A percentile compares a stretch with the other conserved stretches of the same genome.
Evolutionary conservation across 768 basidiomycete genomes (phyloP).

Genomic region (Tricholoma furcatifolium): DNA sequence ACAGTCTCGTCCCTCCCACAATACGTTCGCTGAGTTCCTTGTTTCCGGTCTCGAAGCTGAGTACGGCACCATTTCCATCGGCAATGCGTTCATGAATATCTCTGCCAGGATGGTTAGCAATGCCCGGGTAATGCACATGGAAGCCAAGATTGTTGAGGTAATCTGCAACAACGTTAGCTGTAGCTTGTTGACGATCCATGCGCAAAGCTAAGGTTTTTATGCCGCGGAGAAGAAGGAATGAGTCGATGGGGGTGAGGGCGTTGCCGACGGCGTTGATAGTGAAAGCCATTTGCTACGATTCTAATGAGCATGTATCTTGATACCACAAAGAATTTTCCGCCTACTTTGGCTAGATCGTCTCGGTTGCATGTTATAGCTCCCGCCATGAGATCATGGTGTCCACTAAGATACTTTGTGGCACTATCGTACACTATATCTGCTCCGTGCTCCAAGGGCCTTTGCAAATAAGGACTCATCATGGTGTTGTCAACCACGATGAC

Average conservation of each 20-base stretch:
- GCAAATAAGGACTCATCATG: constrained; percentile 99
- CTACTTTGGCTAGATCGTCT: constrained; percentile 85
- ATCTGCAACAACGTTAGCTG: constrained; percentile 78
- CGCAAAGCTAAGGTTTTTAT: constrained; percentile 95
- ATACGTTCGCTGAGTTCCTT: constrained; percentile 88
- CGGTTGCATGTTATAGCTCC: constrained; percentile 91
- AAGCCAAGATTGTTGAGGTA: constrained; percentile 88
- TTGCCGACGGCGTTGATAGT: constrained; percentile 93
- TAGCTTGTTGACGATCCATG: constrained; percentile 91
- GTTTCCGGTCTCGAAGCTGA: constrained; percentile 93
- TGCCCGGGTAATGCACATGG: constrained; percentile 88
- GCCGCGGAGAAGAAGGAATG: constrained; percentile 92
- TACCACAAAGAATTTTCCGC: constrained; percentile 8
- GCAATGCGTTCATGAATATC: constrained; percentile 92
- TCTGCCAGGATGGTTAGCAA: constrained; percentile 75
- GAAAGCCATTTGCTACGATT: constrained; percentile 78
- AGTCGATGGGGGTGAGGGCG: constrained; percentile 93
- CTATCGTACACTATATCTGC: constrained; percentile 98
- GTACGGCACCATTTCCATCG: constrained; percentile 87
- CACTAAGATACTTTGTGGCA: constrained; percentile 95
- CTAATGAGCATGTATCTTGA: constrained; percentile 6
- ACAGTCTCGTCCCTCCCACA: constrained; percentile 88
- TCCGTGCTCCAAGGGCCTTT: constrained; percentile 92
- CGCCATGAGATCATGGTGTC: constrained; percentile 99
- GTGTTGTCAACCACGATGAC: constrained; percentile 94